Percentiles rank a stretch among this genome's conserved stretches.
These are phyloP conservation scores for Lipomyces spencermartinsiae DNA, from an alignment of 805 yeast genomes.

Conservation along the genomic window DNA sequence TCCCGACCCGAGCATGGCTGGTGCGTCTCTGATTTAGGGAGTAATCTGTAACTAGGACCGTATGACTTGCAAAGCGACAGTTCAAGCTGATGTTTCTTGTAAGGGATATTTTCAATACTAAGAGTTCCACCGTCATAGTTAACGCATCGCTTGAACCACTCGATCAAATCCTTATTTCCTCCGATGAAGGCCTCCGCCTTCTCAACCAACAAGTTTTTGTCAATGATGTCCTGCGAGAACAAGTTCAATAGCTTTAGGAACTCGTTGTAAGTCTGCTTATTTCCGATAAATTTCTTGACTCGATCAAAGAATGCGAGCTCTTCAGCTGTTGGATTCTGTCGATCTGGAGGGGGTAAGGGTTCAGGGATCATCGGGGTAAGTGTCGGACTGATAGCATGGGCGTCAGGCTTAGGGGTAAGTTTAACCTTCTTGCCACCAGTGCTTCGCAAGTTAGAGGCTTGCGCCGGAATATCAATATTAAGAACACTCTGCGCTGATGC, in stretches of 20 bases:
- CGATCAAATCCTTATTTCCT: conserved; percentile 73
- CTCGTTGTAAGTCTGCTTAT: conserved; percentile 89
- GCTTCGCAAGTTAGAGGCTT: conserved; percentile 26
- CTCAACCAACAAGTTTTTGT: conserved; percentile 78
- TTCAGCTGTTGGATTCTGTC: conserved; percentile 69
- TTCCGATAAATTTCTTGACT: conserved; percentile 85
- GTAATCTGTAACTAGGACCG: conserved; percentile 91
- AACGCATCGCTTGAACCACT: conserved; percentile 92
- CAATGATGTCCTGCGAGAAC: conserved; percentile 89
- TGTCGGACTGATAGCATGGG: conserved; percentile 58
- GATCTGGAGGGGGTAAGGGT: conserved; percentile 64
- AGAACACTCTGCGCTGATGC: neutral
- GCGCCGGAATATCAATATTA: conserved; percentile 16
- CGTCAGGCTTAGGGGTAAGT: conserved; percentile 32
- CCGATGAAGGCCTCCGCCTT: conserved; percentile 88
- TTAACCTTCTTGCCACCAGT: conserved; percentile 32
- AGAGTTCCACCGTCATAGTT: conserved; percentile 86
- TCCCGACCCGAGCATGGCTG: conserved; percentile 99
- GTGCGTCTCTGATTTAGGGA: conserved; percentile 91
- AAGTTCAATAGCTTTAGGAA: conserved; percentile 86
- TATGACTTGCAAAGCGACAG: conserved; percentile 88
- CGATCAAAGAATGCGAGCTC: conserved; percentile 91
- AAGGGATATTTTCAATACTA: conserved; percentile 82
- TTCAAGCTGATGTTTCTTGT: conserved; percentile 90
- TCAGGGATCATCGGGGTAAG: conserved; percentile 86